phyloP scores from a whole-genome alignment of 768 basidiomycete species.

The Boletellus ananas region DNA sequence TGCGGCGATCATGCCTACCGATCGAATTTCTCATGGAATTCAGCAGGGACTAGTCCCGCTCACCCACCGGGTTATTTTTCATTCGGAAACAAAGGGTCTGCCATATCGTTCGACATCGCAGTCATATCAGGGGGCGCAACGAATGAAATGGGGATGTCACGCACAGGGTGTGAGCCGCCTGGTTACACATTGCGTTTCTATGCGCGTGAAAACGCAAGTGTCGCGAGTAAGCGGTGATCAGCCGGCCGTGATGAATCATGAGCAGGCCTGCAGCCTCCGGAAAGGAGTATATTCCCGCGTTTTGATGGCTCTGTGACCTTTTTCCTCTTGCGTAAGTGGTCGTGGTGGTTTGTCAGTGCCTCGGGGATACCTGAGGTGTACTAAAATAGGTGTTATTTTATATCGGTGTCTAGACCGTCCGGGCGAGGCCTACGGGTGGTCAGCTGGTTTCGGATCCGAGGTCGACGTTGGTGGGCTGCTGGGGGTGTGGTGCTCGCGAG shows the following conservation, averaged over 20 bases:
- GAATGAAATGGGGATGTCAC: constrained; percentile 3
- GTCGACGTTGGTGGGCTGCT: background rate
- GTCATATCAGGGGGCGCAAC: constrained; percentile 12
- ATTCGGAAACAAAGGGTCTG: constrained; percentile 18
- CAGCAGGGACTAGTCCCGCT: constrained; percentile 5
- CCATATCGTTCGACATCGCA: constrained; percentile 7
- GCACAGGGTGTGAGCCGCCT: constrained; percentile 2
- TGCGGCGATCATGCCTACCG: constrained; percentile 24
- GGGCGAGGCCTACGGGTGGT: background rate
- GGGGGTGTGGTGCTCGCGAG: too few relatives aligned
- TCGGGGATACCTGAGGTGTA: constrained; percentile 14
- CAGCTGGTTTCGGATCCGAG: constrained; percentile 10
- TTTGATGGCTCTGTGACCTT: background rate
- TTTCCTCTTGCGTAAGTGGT: constrained; percentile 7
- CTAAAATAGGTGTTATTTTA: constrained; percentile 9
- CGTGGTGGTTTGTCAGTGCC: constrained; percentile 4
- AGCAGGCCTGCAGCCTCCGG: background rate
- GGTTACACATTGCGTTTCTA: constrained; percentile 9
- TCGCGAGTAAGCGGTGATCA: constrained; percentile 6
- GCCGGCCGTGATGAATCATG: background rate
- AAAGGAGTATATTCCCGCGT: background rate
- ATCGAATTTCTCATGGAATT: constrained; percentile 17
- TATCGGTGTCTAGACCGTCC: background rate
- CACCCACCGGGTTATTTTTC: constrained; percentile 24
- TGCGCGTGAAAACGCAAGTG: constrained; percentile 3